Conservation (phyloP, 306 rosid species). For the Acacia confusa region DNA sequence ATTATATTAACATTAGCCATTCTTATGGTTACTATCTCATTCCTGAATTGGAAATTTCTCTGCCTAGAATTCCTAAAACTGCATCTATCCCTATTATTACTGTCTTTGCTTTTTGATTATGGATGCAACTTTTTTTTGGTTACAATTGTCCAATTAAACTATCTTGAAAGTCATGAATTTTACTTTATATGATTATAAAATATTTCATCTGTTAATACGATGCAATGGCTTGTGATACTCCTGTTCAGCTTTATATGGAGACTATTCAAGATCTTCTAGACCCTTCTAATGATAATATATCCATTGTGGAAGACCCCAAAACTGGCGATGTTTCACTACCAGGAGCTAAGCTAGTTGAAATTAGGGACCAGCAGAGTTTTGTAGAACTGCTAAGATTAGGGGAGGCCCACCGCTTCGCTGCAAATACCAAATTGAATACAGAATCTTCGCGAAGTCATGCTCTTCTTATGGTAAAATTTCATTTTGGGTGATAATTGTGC, state of each 20-base stretch:
- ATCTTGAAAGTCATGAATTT: neutral
- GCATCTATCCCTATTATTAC: neutral
- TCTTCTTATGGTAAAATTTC: conserved; percentile 72
- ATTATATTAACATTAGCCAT: neutral
- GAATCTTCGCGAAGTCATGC: conserved; percentile 99
- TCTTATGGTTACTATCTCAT: neutral
- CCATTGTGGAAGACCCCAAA: conserved; percentile 93
- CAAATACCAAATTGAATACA: conserved; percentile 91
- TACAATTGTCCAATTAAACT: conserved; percentile 2
- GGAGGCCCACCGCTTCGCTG: conserved; percentile 97
- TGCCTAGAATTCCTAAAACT: neutral
- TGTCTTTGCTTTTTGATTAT: neutral
- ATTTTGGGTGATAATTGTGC: conserved; percentile 25
- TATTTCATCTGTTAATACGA: conserved; percentile 19
- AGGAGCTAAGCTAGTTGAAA: conserved; percentile 85
- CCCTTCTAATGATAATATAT: conserved; percentile 89
- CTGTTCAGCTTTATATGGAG: conserved; percentile 94
- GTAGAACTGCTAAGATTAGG: conserved; percentile 84
- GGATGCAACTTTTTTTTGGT: neutral
- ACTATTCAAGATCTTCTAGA: conserved; percentile 92
- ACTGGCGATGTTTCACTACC: conserved; percentile 96
- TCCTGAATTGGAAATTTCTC: neutral
- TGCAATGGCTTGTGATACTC: conserved; percentile 29
- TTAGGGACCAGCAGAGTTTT: conserved; percentile 84
- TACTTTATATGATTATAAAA: conserved; percentile 6